These are phyloP conservation scores for Torulaspora indica DNA, from an alignment of 805 yeast species.

Conservation along the genomic window DNA sequence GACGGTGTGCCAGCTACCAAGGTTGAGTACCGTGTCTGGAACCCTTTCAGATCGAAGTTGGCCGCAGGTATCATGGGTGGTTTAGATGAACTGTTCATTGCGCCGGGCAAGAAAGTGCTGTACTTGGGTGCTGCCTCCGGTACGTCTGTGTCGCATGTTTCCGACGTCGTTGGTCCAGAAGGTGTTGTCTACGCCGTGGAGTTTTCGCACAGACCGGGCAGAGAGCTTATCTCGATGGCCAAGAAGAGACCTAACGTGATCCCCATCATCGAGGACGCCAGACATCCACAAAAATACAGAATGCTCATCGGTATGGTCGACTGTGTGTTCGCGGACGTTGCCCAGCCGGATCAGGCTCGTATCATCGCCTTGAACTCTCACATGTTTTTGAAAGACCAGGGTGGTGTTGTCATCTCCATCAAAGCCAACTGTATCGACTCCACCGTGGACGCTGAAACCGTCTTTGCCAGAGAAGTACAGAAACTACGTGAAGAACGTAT, in stretches of 20 bases:
- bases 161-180: conserved; percentile 98
- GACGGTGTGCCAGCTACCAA: conserved; percentile 88
- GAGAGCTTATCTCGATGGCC: conserved; percentile 99
- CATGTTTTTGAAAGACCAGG: conserved; percentile 95
- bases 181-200: conserved; percentile 98
- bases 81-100: conserved; percentile 93
- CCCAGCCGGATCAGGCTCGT: conserved; percentile 99
- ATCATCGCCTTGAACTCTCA: conserved; percentile 97
- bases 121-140: conserved; percentile 99
- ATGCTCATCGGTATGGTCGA: conserved; percentile 99
- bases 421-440: conserved; percentile 99
- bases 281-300: conserved; percentile 99
- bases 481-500: conserved; percentile 98
- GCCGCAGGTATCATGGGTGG: conserved; percentile 99
- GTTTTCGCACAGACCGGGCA: conserved; percentile 99
- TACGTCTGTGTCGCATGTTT: conserved; percentile 96
- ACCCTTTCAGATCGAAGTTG: conserved; percentile 98
- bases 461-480: conserved; percentile 98
- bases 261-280: conserved; percentile 98
- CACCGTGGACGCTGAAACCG: conserved; percentile 98
- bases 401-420: conserved; percentile 97
- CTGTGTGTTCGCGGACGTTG: conserved; percentile 98
- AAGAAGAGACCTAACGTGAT: conserved; percentile 99
- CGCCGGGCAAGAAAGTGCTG: conserved; percentile 95
- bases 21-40: conserved; percentile 99